Percentiles rank a stretch among this genome's conserved stretches.
Evolutionary conservation across 345 rosid genomes (phyloP).

Genomic region (Euphorbia peplus): DNA sequence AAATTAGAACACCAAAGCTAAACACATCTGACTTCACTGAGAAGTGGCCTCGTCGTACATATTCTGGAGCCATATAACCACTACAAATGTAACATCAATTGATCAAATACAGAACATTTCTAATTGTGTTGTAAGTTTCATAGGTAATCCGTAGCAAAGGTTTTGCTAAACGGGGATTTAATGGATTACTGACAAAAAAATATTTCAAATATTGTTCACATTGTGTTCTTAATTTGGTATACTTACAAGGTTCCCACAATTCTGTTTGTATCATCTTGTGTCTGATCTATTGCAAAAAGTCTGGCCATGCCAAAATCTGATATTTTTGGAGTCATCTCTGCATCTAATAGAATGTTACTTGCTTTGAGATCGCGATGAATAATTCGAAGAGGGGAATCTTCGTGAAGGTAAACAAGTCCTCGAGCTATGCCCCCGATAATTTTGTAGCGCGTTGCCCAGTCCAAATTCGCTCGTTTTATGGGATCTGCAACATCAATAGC

Average conservation of each 20-base stretch:
- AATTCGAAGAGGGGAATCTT: constrained; percentile 48
- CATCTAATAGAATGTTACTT: constrained; percentile 48
- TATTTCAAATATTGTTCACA: too few species aligned
- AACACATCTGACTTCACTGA: constrained; percentile 53
- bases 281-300: constrained; percentile 32
- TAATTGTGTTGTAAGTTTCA: too few species aligned
- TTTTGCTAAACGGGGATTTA: too few species aligned
- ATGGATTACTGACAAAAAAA: too few species aligned
- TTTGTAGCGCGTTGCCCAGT: constrained; percentile 22
- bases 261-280: constrained; percentile 35
- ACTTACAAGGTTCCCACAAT: constrained; percentile 51
- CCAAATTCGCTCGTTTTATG: constrained; percentile 16
- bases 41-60: constrained; percentile 42
- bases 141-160: too few species aligned
- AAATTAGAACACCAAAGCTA: constrained; percentile 55
- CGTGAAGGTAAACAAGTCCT: constrained; percentile 42
- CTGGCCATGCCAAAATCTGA: constrained; percentile 64
- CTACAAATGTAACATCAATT: constrained; percentile 15
- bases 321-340: constrained; percentile 51
- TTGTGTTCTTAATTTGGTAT: not conserved
- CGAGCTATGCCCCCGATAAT: constrained; percentile 33
- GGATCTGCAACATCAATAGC: constrained; percentile 22
- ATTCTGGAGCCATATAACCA: constrained; percentile 66
- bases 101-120: too few species aligned
- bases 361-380: constrained; percentile 61